Base-by-base conservation (phyloP, 179 eudicot genomes). In the Spinacia oleracea region DNA sequence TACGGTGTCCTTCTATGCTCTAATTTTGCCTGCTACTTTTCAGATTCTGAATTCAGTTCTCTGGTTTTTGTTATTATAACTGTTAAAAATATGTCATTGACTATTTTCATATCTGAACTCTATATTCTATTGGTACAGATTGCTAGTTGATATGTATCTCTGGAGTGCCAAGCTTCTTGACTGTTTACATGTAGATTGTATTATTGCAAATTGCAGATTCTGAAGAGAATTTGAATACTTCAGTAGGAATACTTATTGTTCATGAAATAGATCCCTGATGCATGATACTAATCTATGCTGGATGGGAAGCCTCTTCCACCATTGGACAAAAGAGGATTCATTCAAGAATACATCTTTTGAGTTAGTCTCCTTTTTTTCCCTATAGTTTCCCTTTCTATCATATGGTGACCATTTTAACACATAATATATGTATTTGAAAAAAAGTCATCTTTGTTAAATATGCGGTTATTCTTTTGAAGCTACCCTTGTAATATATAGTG, bases 291-390 rank as follows among this genome's bases (percentile, higher is more conserved):
- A 66, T 77, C 67, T 78, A 70, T 91, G 92, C 53, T 88, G 87
- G 42, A 69, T 46, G 23, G 96, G 96, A 59, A 91, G 90, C 50
- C 70, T 80, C 68, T 85, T 90, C 98, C 98, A 95, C 98, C 98
- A 93, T 80, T 85, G 84, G 71, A 81, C 81, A 77, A 91, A 93
- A 51, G 95, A 91, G 35, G 97, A 89, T 62, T 80, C 89, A 14
- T 86, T 81, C 74, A 92, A 86, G 73, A 95, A 85, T 63, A 91
- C 89, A 62, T 93, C 92, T 9, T 77, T 88, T n/a, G n/a, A n/a
- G n/a, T n/a, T n/a, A n/a, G n/a, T n/a, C n/a, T n/a, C n/a, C n/a
- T n/a, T n/a, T n/a, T n/a, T n/a, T n/a, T n/a, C n/a, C n/a, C n/a
- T n/a, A n/a, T n/a, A n/a, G n/a, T n/a, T n/a, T n/a, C n/a, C n/a